Conservation (phyloP, 2,329 filamentous ascomycete species). For the Trichophyton mentagrophytes region DNA sequence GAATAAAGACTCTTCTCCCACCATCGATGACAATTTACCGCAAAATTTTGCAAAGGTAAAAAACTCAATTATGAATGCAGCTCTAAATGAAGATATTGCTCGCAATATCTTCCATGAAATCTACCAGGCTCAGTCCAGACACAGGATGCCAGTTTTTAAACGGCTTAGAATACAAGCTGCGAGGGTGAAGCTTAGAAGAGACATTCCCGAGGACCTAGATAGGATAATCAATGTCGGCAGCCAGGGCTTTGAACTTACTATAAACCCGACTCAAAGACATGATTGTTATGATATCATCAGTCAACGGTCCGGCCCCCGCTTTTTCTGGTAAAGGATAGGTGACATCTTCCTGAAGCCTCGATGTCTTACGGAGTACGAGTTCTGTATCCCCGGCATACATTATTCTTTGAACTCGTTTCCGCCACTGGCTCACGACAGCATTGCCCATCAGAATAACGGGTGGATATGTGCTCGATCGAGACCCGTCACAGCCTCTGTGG, state of each 20-base stretch:
- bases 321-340: too few relatives aligned
- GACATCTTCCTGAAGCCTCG: too few relatives aligned
- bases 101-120: slow-evolving; percentile 3
- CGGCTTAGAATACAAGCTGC: neutral
- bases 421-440: too few relatives aligned
- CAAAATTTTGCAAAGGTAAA: neutral
- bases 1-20: neutral
- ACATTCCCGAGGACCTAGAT: neutral
- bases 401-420: too few relatives aligned
- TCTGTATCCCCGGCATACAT: too few relatives aligned
- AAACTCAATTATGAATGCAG: neutral
- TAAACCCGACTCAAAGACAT: neutral
- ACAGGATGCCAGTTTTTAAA: neutral
- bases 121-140: neutral
- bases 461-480: too few relatives aligned
- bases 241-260: neutral
- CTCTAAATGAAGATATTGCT: neutral
- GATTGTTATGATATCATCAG: neutral
- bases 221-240: neutral
- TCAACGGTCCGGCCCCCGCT: neutral
- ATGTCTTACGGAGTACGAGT: too few relatives aligned
- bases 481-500: too few relatives aligned
- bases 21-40: neutral
- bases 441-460: too few relatives aligned
- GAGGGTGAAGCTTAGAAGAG: neutral